phyloP scores from a whole-genome alignment of 2,329 filamentous ascomycete species.

The Trichoderma simmonsii region DNA sequence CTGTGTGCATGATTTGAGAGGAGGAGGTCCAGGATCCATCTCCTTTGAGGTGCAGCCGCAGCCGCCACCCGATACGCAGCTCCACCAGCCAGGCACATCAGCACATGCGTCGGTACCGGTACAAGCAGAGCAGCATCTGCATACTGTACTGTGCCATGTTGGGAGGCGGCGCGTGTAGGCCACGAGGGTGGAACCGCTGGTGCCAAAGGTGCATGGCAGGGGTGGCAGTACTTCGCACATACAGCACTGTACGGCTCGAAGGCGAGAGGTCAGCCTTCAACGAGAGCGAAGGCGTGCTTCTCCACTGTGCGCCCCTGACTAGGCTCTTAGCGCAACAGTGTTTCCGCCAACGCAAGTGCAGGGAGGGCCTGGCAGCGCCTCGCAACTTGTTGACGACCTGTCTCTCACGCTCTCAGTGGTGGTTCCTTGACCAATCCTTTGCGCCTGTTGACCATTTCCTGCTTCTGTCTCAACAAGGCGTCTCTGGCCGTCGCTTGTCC shows the following conservation, averaged over 20 bases:
- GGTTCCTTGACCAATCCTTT: conserved; percentile 5
- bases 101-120: conserved; percentile 2
- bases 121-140: conserved; percentile 1
- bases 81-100: conserved; percentile 6
- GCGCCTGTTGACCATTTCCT: not conserved
- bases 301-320: conserved; percentile 15
- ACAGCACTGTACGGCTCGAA: not conserved
- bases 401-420: not conserved
- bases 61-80: conserved; percentile 7
- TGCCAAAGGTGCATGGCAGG: conserved; percentile 5
- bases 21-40: conserved; percentile 13
- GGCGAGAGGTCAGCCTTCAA: not conserved
- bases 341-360: conserved; percentile 18
- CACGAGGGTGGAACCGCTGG: conserved; percentile 1
- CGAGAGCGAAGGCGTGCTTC: conserved; percentile 10
- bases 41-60: conserved; percentile 17
- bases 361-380: conserved; percentile 14
- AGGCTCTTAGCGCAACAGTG: conserved; percentile 14
- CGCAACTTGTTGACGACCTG: not conserved
- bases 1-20: conserved; percentile 17
- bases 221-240: not conserved
- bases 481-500: not conserved
- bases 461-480: not conserved
- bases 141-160: not conserved
- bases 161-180: not conserved